These are phyloP conservation scores for Cordyceps militaris DNA, from an alignment of 2,329 filamentous ascomycete genomes.

Conservation along the genomic window DNA sequence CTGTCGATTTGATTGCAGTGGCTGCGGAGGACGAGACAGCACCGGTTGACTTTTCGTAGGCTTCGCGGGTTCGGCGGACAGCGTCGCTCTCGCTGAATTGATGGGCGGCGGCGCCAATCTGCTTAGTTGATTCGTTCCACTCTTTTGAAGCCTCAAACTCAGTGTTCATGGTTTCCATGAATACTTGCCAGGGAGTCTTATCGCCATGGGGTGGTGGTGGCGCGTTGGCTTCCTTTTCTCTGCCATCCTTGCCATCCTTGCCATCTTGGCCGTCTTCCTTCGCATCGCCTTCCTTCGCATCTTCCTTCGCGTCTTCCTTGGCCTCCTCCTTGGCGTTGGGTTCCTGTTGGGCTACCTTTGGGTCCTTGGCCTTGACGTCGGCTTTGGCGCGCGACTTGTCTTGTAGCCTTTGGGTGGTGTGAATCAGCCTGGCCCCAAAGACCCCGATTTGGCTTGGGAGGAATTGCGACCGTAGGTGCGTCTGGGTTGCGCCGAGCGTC, in stretches of 20 bases:
- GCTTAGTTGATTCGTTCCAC: constrained; percentile 98
- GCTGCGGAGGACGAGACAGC: constrained; percentile 73
- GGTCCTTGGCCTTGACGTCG: constrained; percentile 22
- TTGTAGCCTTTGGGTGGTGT: constrained; percentile 23
- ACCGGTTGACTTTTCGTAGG: constrained; percentile 79
- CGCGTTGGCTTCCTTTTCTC: constrained; percentile 58
- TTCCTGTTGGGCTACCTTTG: constrained; percentile 31
- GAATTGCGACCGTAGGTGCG: constrained; percentile 40
- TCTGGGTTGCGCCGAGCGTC: constrained; percentile 24
- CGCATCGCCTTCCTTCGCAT: constrained; percentile 30
- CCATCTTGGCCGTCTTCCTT: constrained; percentile 18
- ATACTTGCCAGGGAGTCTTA: constrained; percentile 98
- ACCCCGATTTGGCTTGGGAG: constrained; percentile 28
- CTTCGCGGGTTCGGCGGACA: constrained; percentile 76
- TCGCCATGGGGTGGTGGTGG: constrained; percentile 93
- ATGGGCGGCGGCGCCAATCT: constrained; percentile 79
- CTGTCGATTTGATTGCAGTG: constrained; percentile 77
- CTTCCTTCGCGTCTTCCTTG: constrained; percentile 32
- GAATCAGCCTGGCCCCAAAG: constrained; percentile 30
- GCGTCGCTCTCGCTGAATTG: constrained; percentile 91
- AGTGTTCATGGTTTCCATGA: constrained; percentile 87
- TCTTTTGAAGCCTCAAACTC: constrained; percentile 98
- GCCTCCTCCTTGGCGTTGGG: constrained; percentile 33
- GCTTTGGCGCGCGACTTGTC: constrained; percentile 28
- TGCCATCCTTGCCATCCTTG: constrained; percentile 37